Percentiles rank a stretch among this genome's conserved stretches.
Conservation (phyloP, 2,329 filamentous ascomycete species). For the Samsoniella hepiali region DNA sequence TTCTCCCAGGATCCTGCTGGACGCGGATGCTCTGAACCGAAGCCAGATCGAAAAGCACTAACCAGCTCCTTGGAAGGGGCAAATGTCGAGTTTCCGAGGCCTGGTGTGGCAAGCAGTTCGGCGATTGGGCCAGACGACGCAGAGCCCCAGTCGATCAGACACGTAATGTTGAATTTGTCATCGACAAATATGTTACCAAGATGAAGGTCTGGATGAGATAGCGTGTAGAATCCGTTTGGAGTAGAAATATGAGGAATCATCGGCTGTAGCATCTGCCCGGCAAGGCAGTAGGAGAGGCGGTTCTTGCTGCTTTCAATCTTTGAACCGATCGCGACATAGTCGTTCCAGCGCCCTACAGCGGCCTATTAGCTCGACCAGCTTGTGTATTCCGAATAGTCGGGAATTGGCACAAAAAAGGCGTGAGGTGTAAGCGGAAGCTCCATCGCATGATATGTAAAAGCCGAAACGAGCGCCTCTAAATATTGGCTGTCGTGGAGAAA, state of each 20-base stretch:
- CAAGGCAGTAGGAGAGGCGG: slow-evolving; percentile 18
- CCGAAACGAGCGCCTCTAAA: slow-evolving; percentile 26
- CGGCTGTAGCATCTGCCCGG: slow-evolving; percentile 23
- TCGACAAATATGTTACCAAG: slow-evolving; percentile 28
- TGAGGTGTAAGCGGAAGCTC: slow-evolving; percentile 28
- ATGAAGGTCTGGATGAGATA: slow-evolving; percentile 27
- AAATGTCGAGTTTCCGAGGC: slow-evolving; percentile 2
- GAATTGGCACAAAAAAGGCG: slow-evolving; percentile 30
- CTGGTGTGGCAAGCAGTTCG: slow-evolving; percentile 15
- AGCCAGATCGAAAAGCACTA: slow-evolving; percentile 19
- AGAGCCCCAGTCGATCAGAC: slow-evolving; percentile 28
- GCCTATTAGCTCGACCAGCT: slow-evolving; percentile 23
- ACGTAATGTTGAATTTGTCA: slow-evolving; percentile 26
- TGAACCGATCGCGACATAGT: slow-evolving; percentile 23
- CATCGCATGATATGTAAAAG: slow-evolving; percentile 24
- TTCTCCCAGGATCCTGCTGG: slow-evolving; percentile 13
- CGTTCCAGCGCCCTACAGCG: slow-evolving; percentile 20
- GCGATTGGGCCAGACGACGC: slow-evolving; percentile 21
- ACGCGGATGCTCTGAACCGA: not conserved
- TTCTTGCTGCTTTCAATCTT: slow-evolving; percentile 29
- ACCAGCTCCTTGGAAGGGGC: slow-evolving; percentile 10
- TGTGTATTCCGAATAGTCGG: slow-evolving; percentile 24
- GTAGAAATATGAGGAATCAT: slow-evolving; percentile 26
- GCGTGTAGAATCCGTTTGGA: slow-evolving; percentile 10
- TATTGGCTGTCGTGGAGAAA: slow-evolving; percentile 27